A percentile compares a stretch with the other conserved stretches of the same genome.
phyloP scores from a whole-genome alignment of 2,329 filamentous ascomycete genomes.

The Pyrenochaeta sp. region DNA sequence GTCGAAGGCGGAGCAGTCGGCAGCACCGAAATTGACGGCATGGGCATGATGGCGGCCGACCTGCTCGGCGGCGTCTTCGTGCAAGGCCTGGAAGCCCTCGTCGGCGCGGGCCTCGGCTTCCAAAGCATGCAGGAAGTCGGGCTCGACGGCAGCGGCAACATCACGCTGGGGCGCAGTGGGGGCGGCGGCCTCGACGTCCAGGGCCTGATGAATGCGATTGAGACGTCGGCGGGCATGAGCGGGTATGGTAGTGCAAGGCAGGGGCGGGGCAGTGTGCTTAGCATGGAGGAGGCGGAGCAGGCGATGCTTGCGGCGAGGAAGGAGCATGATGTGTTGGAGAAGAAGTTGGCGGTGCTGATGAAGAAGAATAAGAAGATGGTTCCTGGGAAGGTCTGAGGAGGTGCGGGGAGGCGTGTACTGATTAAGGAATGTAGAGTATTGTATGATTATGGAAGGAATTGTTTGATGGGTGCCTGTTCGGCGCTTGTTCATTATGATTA shows the following conservation, averaged over 20 bases:
- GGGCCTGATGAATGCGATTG: conserved; percentile 32
- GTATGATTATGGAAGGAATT: too few relatives aligned
- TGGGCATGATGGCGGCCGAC: conserved; percentile 44
- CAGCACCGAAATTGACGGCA: conserved; percentile 41
- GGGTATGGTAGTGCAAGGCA: conserved; percentile 9
- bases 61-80: conserved; percentile 44
- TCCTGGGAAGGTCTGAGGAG: conserved; percentile 4
- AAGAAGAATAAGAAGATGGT: conserved; percentile 47
- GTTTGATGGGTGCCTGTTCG: too few relatives aligned
- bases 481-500: too few relatives aligned
- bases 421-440: too few relatives aligned
- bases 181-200: conserved; percentile 28
- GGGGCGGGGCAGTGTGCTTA: conserved; percentile 37
- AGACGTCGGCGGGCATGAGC: conserved; percentile 20
- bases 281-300: conserved; percentile 46
- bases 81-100: conserved; percentile 44
- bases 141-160: conserved; percentile 31
- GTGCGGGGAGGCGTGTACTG: neutral
- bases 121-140: conserved; percentile 29
- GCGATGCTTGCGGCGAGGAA: conserved; percentile 44
- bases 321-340: conserved; percentile 47
- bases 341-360: conserved; percentile 44
- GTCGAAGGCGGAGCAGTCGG: conserved; percentile 42
- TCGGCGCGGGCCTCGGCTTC: conserved; percentile 41
- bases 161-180: conserved; percentile 17